Percentiles rank a stretch among this genome's conserved stretches.
phyloP scores from a whole-genome alignment of 345 rosid genomes.

The Lepidium didymum region DNA sequence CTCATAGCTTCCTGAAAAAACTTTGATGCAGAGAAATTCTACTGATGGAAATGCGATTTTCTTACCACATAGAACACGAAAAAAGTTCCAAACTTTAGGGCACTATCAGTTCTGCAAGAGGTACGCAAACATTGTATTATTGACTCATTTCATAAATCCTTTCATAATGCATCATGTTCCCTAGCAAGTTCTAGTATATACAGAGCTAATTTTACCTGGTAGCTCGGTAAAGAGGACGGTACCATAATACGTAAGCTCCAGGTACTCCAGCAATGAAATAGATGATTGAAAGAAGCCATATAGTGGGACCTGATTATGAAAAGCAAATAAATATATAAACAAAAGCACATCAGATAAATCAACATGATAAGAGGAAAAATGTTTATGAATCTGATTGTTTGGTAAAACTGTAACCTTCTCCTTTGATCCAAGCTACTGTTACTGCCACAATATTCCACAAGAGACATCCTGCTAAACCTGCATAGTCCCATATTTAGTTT shows the following conservation, averaged over 20 bases:
- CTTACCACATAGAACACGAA: constrained; percentile 77
- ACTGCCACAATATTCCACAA: constrained; percentile 85
- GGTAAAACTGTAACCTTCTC: constrained; percentile 53
- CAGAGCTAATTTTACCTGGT: constrained; percentile 54
- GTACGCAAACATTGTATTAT: constrained; percentile 6
- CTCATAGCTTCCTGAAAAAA: background rate
- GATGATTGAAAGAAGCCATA: constrained; percentile 95
- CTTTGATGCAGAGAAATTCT: background rate
- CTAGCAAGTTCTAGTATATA: background rate
- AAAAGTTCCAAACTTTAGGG: constrained; percentile 88
- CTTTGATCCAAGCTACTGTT: constrained; percentile 85
- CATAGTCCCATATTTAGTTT: background rate
- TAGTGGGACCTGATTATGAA: constrained; percentile 66
- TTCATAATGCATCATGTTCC: background rate
- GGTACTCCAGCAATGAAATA: constrained; percentile 87
- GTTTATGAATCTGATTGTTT: background rate
- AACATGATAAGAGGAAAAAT: background rate
- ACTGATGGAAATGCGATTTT: background rate
- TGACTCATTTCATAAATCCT: background rate
- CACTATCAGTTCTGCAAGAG: constrained; percentile 91
- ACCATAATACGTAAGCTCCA: constrained; percentile 86
- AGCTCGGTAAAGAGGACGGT: constrained; percentile 94
- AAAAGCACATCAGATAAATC: constrained; percentile 11
- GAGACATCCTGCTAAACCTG: constrained; percentile 79
- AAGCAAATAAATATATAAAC: too few relatives aligned